These are phyloP conservation scores for Bauhinia variegata DNA, from an alignment of 306 rosid genomes.

Conservation along the genomic window DNA sequence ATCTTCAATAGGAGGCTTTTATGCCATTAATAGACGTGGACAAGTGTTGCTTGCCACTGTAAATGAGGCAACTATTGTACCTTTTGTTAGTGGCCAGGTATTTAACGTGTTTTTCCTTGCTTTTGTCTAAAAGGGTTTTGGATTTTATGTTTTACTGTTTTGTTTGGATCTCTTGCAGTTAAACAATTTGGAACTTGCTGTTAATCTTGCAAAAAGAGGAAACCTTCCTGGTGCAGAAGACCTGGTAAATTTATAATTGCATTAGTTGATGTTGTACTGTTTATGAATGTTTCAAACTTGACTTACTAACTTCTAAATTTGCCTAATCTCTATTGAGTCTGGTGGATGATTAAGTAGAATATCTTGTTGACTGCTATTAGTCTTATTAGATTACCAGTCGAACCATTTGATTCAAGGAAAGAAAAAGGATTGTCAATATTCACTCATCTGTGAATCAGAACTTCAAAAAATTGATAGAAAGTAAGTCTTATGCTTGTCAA, in stretches of 20 bases:
- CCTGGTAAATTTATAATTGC: constrained; percentile 55
- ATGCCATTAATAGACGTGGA: constrained; percentile 79
- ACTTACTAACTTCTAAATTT: neutral
- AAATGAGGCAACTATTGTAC: constrained; percentile 72
- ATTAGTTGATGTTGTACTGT: constrained; percentile 28
- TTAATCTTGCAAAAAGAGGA: constrained; percentile 84
- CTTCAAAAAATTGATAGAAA: too few relatives aligned
- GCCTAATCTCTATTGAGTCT: neutral
- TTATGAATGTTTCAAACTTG: neutral
- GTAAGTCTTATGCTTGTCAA: too few relatives aligned
- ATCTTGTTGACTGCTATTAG: constrained; percentile 7
- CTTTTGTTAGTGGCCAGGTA: constrained; percentile 86
- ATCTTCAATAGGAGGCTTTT: constrained; percentile 67
- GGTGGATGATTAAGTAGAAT: constrained; percentile 9
- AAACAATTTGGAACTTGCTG: constrained; percentile 85
- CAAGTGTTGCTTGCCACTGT: constrained; percentile 83
- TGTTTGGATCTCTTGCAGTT: constrained; percentile 53
- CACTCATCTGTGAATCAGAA: too few relatives aligned
- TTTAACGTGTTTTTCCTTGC: constrained; percentile 15
- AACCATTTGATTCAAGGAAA: too few relatives aligned
- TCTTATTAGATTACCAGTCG: constrained; percentile 27
- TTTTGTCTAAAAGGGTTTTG: constrained; percentile 32
- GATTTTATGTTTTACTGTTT: constrained; percentile 9
- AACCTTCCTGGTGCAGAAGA: constrained; percentile 91
- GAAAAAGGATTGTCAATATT: too few relatives aligned